phyloP scores from a whole-genome alignment of 2,329 filamentous ascomycete genomes.

The Aspergillus fijiensis region DNA sequence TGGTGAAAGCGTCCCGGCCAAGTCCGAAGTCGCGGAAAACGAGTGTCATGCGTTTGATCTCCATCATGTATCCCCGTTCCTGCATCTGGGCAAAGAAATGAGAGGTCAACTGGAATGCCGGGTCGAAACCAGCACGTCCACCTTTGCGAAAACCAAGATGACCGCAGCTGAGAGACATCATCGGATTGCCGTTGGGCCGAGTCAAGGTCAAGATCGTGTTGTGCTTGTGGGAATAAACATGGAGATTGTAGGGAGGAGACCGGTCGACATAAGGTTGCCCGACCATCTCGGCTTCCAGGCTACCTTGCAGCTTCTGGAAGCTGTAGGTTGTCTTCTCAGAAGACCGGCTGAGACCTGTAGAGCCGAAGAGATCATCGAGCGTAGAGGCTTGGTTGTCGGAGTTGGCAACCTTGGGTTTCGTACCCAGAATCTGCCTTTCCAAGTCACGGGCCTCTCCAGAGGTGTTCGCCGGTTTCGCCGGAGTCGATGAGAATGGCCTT shows the following conservation, averaged over 20 bases:
- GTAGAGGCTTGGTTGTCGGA: constrained; percentile 27
- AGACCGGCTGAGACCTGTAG: constrained; percentile 8
- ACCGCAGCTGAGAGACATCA: constrained; percentile 78
- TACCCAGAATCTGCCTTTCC: constrained; percentile 31
- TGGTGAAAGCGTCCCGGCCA: constrained; percentile 84
- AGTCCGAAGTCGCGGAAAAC: constrained; percentile 80
- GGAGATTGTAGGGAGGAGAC: constrained; percentile 71
- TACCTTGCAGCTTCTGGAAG: constrained; percentile 34
- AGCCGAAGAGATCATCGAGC: constrained; percentile 32
- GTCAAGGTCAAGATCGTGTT: constrained; percentile 94
- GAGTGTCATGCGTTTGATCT: constrained; percentile 76
- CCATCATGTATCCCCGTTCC: constrained; percentile 72
- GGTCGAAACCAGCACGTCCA: constrained; percentile 79
- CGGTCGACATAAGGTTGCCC: constrained; percentile 38
- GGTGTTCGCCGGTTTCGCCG: constrained; percentile 19
- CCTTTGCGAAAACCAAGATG: constrained; percentile 90
- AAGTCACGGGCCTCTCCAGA: constrained; percentile 24
- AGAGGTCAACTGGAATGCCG: constrained; percentile 83
- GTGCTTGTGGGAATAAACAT: constrained; percentile 85
- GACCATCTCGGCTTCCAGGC: constrained; percentile 36
- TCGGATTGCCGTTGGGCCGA: constrained; percentile 72
- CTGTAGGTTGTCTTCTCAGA: constrained; percentile 25
- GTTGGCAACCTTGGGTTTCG: constrained; percentile 14
- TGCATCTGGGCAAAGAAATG: constrained; percentile 82
- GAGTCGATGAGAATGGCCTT: constrained; percentile 37